phyloP scores from a whole-genome alignment of 345 rosid genomes.

The Sonneratia alba region DNA sequence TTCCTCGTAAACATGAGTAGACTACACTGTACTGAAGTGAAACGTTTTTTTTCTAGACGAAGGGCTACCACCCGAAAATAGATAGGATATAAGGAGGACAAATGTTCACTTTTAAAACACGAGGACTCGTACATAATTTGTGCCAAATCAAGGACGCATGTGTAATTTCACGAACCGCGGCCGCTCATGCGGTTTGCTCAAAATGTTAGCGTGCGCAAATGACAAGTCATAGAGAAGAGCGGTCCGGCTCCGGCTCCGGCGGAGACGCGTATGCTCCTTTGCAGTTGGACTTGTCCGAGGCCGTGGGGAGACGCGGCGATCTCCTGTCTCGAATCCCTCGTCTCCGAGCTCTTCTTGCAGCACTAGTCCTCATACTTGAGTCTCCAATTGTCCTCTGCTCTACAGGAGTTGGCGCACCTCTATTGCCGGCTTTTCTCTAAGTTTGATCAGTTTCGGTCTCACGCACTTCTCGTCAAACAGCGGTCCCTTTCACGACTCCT shows the following conservation, averaged over 20 bases:
- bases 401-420: constrained; percentile 50
- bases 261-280: constrained; percentile 7
- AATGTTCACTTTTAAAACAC: no score
- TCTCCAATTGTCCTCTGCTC: constrained; percentile 51
- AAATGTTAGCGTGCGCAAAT: no score
- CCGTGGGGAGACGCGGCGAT: constrained; percentile 52
- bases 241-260: constrained; percentile 5
- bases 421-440: constrained; percentile 60
- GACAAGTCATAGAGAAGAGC: constrained; percentile 4
- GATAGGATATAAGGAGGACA: no score
- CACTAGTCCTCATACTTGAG: constrained; percentile 11
- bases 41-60: no score
- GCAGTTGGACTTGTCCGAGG: constrained; percentile 58
- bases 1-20: background rate
- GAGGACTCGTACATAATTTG: background rate
- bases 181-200: background rate
- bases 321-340: constrained; percentile 52
- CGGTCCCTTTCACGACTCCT: constrained; percentile 17
- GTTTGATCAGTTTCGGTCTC: constrained; percentile 53
- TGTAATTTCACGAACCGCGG: background rate
- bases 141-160: background rate
- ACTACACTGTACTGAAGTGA: no score
- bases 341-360: constrained; percentile 30
- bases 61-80: no score
- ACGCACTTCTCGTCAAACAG: constrained; percentile 43